phyloP scores from a whole-genome alignment of 495 filamentous ascomycete species.

The Massariosphaeria phaeospora region DNA sequence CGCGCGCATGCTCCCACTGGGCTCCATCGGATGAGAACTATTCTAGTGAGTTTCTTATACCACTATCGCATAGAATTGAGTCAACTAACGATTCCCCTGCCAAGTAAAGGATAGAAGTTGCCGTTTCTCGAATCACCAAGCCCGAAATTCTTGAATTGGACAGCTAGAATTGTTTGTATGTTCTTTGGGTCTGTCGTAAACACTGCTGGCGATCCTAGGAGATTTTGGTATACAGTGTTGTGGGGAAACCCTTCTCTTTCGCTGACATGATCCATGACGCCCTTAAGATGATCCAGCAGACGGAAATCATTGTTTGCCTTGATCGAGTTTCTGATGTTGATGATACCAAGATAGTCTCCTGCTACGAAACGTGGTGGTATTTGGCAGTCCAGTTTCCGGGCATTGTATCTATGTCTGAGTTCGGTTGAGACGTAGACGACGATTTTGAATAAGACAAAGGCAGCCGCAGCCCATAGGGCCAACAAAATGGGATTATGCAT shows the following conservation, averaged over 20 bases:
- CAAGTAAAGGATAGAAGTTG: slow-evolving; percentile 36
- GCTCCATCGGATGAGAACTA: slow-evolving; percentile 68
- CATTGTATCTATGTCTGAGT: slow-evolving; percentile 14
- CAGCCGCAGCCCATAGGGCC: slow-evolving; percentile 2
- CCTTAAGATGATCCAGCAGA: slow-evolving; percentile 26
- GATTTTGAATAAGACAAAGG: slow-evolving; percentile 20
- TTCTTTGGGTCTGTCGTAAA: slow-evolving; percentile 74
- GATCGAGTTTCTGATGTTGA: slow-evolving; percentile 14
- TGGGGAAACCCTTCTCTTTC: slow-evolving; percentile 4
- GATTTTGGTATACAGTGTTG: slow-evolving; percentile 15
- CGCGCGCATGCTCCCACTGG: slow-evolving; percentile 67
- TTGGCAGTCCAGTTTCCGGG: slow-evolving; percentile 30
- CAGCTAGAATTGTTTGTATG: slow-evolving; percentile 77
- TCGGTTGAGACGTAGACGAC: slow-evolving; percentile 1
- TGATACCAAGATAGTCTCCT: slow-evolving; percentile 25
- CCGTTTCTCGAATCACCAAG: slow-evolving; percentile 39
- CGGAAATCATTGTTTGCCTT: slow-evolving; percentile 29
- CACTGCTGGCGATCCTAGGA: slow-evolving; percentile 5
- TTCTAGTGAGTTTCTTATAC: not conserved
- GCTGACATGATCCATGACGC: slow-evolving; percentile 10
- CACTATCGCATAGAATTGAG: not conserved
- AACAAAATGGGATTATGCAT: slow-evolving; percentile 19
- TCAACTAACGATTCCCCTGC: slow-evolving; percentile 35
- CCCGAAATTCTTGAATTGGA: slow-evolving; percentile 68
- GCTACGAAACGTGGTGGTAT: slow-evolving; percentile 43